A percentile compares a stretch with the other conserved stretches of the same genome.
These are phyloP conservation scores for Phyllosticta capitalensis DNA, from an alignment of 2,329 filamentous ascomycete species.

Conservation along the genomic window DNA sequence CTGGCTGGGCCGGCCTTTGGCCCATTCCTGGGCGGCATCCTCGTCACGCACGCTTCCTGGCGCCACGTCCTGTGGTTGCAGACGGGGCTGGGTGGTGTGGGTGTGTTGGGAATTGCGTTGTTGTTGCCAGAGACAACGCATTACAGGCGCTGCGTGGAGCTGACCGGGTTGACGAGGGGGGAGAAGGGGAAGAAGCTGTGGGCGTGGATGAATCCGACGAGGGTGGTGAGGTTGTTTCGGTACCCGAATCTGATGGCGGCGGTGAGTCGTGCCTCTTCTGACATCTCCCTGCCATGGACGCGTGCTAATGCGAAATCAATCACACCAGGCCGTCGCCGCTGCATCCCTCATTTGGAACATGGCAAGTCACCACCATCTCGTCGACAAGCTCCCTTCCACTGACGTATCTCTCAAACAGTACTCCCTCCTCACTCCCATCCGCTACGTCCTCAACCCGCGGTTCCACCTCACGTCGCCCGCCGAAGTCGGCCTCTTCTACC, in stretches of 20 bases:
- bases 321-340: conserved; percentile 45
- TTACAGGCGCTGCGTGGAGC: conserved; percentile 51
- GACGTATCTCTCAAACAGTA: conserved; percentile 34
- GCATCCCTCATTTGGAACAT: conserved; percentile 66
- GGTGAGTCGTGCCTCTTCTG: conserved; percentile 16
- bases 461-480: conserved; percentile 59
- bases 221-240: conserved; percentile 53
- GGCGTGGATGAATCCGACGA: conserved; percentile 56
- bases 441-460: conserved; percentile 64
- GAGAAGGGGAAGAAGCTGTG: conserved; percentile 48
- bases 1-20: conserved; percentile 63
- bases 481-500: conserved; percentile 62
- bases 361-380: conserved; percentile 14
- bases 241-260: conserved; percentile 56
- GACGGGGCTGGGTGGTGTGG: conserved; percentile 54
- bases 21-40: conserved; percentile 63
- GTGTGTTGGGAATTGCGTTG: conserved; percentile 51
- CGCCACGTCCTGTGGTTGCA: conserved; percentile 71
- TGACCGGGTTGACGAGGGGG: conserved; percentile 43
- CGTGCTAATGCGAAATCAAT: too few relatives aligned
- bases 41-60: conserved; percentile 67
- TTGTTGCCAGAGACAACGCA: conserved; percentile 66
- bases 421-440: conserved; percentile 57
- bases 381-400: too few relatives aligned
- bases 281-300: not conserved